phyloP scores from a whole-genome alignment of 1,139 yeast species.

The Arxiozyma slooffiae region DNA sequence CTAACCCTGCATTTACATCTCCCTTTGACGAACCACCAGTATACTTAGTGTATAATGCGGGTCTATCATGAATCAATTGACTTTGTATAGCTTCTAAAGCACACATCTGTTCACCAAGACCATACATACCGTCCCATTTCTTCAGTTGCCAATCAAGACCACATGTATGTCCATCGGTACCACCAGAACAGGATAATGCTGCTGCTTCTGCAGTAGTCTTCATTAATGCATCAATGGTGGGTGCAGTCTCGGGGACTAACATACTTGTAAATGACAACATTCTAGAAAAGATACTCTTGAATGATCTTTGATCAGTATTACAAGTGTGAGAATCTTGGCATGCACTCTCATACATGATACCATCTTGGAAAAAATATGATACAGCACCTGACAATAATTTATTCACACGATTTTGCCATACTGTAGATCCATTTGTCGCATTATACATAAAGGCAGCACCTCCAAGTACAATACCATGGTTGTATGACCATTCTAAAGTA shows the following conservation, averaged over 20 bases:
- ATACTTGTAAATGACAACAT: constrained; percentile 43
- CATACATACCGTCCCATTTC: constrained; percentile 57
- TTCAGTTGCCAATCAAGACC: constrained; percentile 51
- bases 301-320: constrained; percentile 55
- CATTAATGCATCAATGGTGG: constrained; percentile 34
- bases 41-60: constrained; percentile 35
- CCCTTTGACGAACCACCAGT: constrained; percentile 43
- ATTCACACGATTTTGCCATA: constrained; percentile 42
- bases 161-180: constrained; percentile 67
- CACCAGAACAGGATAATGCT: constrained; percentile 64
- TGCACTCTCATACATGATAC: constrained; percentile 48
- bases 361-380: constrained; percentile 36
- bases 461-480: constrained; percentile 49
- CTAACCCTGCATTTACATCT: constrained; percentile 37
- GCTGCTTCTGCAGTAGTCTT: constrained; percentile 52
- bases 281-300: constrained; percentile 50
- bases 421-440: constrained; percentile 40
- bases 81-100: constrained; percentile 61
- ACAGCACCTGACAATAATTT: constrained; percentile 37
- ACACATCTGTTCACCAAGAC: constrained; percentile 70
- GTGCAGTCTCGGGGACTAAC: constrained; percentile 41
- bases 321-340: constrained; percentile 41
- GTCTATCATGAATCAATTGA: constrained; percentile 33
- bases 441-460: constrained; percentile 55
- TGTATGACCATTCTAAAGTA: constrained; percentile 49